phyloP scores from a whole-genome alignment of 768 basidiomycete species.

The Naganishia friedmannii region DNA sequence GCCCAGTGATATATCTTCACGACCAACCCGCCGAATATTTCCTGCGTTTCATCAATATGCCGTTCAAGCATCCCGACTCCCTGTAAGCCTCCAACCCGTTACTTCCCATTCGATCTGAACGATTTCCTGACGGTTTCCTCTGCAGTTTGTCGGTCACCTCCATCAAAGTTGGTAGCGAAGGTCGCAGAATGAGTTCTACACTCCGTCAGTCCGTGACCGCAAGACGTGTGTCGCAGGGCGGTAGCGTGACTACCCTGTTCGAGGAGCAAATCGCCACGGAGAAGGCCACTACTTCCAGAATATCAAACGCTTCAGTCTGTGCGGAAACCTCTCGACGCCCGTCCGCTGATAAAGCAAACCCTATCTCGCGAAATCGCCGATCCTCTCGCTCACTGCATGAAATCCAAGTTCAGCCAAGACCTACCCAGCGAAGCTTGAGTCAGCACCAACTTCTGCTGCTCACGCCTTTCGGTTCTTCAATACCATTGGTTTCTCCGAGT shows the following conservation, averaged over 20 bases:
- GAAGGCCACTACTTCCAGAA: background rate
- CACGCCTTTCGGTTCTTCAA: constrained; percentile 24
- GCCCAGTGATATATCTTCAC: background rate
- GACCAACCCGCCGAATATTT: background rate
- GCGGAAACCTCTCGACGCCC: background rate
- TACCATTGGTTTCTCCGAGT: background rate
- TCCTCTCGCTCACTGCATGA: constrained; percentile 12
- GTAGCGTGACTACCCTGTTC: constrained; percentile 11
- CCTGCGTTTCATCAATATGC: background rate
- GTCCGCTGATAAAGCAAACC: background rate
- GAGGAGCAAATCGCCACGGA: background rate
- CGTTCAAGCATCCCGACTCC: constrained; percentile 5
- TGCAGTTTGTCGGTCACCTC: background rate
- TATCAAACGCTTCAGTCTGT: background rate
- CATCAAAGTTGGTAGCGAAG: background rate
- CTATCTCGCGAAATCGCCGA: constrained; percentile 1
- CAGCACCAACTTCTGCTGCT: constrained; percentile 27
- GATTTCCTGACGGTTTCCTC: background rate
- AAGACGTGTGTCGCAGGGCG: constrained; percentile 5
- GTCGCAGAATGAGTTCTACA: constrained; percentile 11
- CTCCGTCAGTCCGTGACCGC: constrained; percentile 16
- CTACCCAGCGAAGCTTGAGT: constrained; percentile 9
- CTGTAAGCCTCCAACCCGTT: background rate
- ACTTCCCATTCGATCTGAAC: background rate
- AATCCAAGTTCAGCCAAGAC: constrained; percentile 4